Evolutionary conservation across 108 stramenopile species (phyloP), one percentile per base, ranked within the genome.

Genomic region (Pinguiococcus pyrenoidosus): DNA sequence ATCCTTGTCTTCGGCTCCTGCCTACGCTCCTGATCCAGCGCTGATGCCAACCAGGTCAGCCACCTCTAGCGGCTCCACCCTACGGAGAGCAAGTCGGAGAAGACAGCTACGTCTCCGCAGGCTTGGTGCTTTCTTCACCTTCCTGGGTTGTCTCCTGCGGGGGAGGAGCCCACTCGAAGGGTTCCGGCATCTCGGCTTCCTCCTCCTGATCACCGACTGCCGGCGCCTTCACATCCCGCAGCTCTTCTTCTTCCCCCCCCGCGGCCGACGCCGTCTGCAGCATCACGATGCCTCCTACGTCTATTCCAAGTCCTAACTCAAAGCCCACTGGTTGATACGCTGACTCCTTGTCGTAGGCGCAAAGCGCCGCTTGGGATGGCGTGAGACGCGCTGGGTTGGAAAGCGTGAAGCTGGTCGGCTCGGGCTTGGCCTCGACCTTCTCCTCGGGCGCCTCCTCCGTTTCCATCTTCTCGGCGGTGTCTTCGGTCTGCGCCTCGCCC

Each of bases 381-480:
- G 69, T 71, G 7, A 76, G 66, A 20, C 74, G 57, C 8, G 44
- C 32, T 0, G 74, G 72, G 62, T 76, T 76, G 29, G 32, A 44
- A 29, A 74, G 40, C 37, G 51, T 78, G 35, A 61, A 49, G 34
- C 37, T 60, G 0, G 59, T 47, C 7, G 62, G 28, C 38, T 71
- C 72, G 7, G 48, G 40, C 21, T 63, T 74, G 39, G 77, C 77
- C 21, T 52, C 60, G 21, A 36, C 35, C 9, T 4, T 36, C 9
- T n/a, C 82, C 25, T 73, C 73, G 48, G 67, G 77, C 5, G 60
- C 66, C 22, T 83, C 85, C 42, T 54, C 72, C 46, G 64, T 72
- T 10, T 76, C 82, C 18, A 36, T 51, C 46, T 65, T 62, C 16
- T 65, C 61, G 18, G 79, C 40, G 8, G 7, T 52, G 12, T 52